Base-by-base conservation (phyloP, 75 land plant genomes). In the Sequoiadendron giganteum region DNA sequence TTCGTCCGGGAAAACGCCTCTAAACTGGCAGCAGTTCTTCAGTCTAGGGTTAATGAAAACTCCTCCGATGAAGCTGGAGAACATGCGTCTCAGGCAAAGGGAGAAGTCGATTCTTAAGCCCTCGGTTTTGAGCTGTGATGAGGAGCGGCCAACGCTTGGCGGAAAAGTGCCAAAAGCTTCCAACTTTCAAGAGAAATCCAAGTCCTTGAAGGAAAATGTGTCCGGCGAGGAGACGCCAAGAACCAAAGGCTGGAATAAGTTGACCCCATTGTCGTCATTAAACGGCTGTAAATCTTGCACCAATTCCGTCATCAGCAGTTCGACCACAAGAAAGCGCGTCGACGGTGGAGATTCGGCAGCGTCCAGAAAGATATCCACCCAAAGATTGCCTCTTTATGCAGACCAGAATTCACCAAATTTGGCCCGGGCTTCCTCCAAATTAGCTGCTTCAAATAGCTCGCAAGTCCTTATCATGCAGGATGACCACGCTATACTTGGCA, bases 1-100 rank as follows among this genome's bases (percentile, higher is more conserved):
- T 80, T 25, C 83, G 10, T 19, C 7, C 48, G 21, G 47, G 47
- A 82, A 82, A 82, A 0, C 15, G 32, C 36, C 68, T 52, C 25
- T 54, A 5, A 85, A 85, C 19, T 85, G 86, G 77, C 77, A 65
- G 85, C 85, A 54, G 86, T n/a, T 52, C 11, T 54, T 85, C n/a
- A 55, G 39, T 16, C 86, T 85, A 30, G 61, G 61, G 40, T 55
- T 85, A n/a, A 36, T 85, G 38, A 85, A 55, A 38, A 85, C 61
- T 19, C 86, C 86, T 28, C 65, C 68, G 28, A 85, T 85, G 86
- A 52, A 55, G 39, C 86, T 85, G 40, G 86, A 85, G 30, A 68
- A 85, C 65, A 85, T 85, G 56, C 86, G 86, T 32, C 86, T 30
- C 32, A 32, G 86, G 21, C 86, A 85, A 55, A 34, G 65, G 52